These are phyloP conservation scores for Emmonsiellopsis sp. DNA, from an alignment of 2,329 filamentous ascomycete species.

Conservation along the genomic window DNA sequence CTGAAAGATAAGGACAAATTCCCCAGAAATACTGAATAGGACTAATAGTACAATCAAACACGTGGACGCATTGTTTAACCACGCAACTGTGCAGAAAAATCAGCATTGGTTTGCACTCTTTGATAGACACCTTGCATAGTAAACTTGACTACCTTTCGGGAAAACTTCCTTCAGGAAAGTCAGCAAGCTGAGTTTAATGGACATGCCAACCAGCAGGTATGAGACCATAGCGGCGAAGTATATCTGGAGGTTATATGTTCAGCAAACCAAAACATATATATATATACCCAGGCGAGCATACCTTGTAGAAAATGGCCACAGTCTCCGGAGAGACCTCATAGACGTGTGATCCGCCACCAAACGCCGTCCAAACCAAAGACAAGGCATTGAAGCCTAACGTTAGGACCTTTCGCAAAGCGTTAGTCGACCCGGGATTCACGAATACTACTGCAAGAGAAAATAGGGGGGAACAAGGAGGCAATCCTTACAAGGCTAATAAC, in stretches of 20 bases:
- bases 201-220: neutral
- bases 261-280: neutral
- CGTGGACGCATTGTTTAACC: neutral
- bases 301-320: neutral
- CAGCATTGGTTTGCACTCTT: neutral
- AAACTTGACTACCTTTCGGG: conserved; percentile 2
- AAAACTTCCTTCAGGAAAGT: conserved; percentile 13
- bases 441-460: neutral
- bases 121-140: neutral
- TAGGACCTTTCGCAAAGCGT: neutral
- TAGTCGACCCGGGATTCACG: no score
- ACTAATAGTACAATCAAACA: conserved; percentile 8
- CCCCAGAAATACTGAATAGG: conserved; percentile 10
- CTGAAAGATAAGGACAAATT: conserved; percentile 9
- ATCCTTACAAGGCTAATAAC: neutral
- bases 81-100: neutral
- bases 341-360: neutral
- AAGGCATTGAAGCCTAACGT: neutral
- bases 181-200: neutral
- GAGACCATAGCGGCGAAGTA: neutral
- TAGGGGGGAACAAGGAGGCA: neutral
- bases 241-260: neutral
- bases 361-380: neutral
- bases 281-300: neutral
- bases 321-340: neutral